phyloP scores from a whole-genome alignment of 1,139 yeast genomes.

The Protomyces arabidopsidicola region DNA sequence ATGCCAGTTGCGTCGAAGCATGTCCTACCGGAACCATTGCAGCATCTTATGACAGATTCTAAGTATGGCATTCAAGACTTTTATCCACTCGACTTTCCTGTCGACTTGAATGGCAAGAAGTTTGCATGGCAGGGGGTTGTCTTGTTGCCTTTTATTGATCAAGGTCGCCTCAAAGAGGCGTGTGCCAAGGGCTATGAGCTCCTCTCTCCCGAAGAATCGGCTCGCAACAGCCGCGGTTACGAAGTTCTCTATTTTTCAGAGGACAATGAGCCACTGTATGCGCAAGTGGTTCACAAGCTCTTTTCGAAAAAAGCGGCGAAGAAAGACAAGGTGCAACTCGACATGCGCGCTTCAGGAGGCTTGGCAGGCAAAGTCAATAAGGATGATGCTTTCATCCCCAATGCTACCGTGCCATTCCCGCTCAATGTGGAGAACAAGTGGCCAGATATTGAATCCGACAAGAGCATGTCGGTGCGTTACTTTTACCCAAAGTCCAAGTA shows the following conservation, averaged over 20 bases:
- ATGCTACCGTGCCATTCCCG: slow-evolving; percentile 55
- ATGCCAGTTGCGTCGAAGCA: slow-evolving; percentile 90
- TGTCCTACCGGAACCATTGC: slow-evolving; percentile 75
- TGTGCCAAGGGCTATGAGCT: slow-evolving; percentile 62
- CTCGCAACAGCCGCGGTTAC: slow-evolving; percentile 50
- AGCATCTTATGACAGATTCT: slow-evolving; percentile 74
- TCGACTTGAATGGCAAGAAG: slow-evolving; percentile 93
- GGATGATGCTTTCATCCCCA: slow-evolving; percentile 48
- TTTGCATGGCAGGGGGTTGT: slow-evolving; percentile 97
- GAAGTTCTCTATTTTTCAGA: slow-evolving; percentile 40
- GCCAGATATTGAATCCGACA: slow-evolving; percentile 51
- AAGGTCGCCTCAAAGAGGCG: slow-evolving; percentile 59
- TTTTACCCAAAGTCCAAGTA: slow-evolving; percentile 47
- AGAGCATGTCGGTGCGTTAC: slow-evolving; percentile 57
- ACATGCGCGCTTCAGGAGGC: slow-evolving; percentile 39
- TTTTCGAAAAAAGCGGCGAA: slow-evolving; percentile 37
- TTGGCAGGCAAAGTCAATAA: slow-evolving; percentile 61
- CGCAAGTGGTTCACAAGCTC: slow-evolving; percentile 33
- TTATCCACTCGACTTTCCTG: slow-evolving; percentile 81
- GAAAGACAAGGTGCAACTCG: slow-evolving; percentile 32
- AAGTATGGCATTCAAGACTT: slow-evolving; percentile 84
- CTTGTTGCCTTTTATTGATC: slow-evolving; percentile 84
- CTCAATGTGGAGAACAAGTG: slow-evolving; percentile 46
- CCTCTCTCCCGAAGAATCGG: slow-evolving; percentile 62
- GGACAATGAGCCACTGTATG: slow-evolving; percentile 34